phyloP scores from a whole-genome alignment of 2,329 filamentous ascomycete genomes.

The Cordyceps sp. region DNA sequence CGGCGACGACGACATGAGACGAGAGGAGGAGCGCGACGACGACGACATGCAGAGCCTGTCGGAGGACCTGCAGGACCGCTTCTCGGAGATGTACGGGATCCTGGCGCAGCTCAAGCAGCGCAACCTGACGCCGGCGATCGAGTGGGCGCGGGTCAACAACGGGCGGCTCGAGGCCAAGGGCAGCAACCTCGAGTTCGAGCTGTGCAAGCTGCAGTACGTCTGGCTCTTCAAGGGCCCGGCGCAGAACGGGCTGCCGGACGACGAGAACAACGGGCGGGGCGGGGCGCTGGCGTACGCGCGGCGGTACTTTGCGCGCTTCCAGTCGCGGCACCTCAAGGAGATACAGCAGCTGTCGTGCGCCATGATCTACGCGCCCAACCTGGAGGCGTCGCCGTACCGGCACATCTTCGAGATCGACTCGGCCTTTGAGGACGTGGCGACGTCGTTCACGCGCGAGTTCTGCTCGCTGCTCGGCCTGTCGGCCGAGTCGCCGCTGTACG shows the following conservation, averaged over 20 bases:
- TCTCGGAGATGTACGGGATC: conserved; percentile 82
- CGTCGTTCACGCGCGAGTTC: conserved; percentile 87
- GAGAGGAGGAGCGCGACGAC: conserved; percentile 9
- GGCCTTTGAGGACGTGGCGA: conserved; percentile 68
- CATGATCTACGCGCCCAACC: conserved; percentile 62
- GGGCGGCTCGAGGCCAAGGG: conserved; percentile 59
- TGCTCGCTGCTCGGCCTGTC: conserved; percentile 81
- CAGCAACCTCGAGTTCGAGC: conserved; percentile 89
- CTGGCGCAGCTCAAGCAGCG: conserved; percentile 58
- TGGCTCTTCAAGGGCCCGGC: conserved; percentile 60
- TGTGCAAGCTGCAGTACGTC: conserved; percentile 77
- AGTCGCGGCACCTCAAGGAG: conserved; percentile 57
- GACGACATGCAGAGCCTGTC: conserved; percentile 10
- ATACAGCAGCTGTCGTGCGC: conserved; percentile 69
- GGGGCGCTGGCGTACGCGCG: conserved; percentile 64
- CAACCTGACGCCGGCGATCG: conserved; percentile 69
- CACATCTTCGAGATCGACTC: conserved; percentile 57
- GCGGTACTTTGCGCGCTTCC: conserved; percentile 57
- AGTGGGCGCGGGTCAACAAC: conserved; percentile 65
- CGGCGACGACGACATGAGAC: conserved; percentile 16
- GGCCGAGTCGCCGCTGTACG: conserved; percentile 81
- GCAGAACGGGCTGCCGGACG: conserved; percentile 37
- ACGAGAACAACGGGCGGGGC: conserved; percentile 34
- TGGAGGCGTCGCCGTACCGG: conserved; percentile 63
- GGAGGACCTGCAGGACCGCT: conserved; percentile 56